These are phyloP conservation scores for Nothophytophthora sp. DNA, from an alignment of 352 stramenopile species.

Conservation along the genomic window DNA sequence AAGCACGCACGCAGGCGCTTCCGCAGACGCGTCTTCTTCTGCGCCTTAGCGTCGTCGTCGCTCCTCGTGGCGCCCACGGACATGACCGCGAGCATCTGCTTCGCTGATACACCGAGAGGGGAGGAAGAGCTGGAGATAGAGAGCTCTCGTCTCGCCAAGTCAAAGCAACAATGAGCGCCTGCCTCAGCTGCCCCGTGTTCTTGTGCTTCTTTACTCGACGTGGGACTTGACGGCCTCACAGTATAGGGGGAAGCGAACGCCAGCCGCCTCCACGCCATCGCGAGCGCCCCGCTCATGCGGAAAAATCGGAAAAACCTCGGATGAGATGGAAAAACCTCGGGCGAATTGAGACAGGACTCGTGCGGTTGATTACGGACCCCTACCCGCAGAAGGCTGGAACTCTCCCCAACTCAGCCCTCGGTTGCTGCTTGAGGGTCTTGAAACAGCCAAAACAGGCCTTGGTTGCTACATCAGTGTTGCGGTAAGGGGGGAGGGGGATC, in stretches of 20 bases:
- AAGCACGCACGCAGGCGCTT: constrained; percentile 32
- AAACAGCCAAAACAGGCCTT: no score
- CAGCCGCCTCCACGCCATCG: no score
- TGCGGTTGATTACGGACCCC: no score
- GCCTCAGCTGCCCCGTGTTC: constrained; percentile 15
- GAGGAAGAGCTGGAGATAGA: background rate
- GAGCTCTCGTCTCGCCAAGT: background rate
- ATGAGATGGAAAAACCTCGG: constrained; percentile 4
- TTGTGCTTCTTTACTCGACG: constrained; percentile 12
- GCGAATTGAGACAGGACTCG: constrained; percentile 15
- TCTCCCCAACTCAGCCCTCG: no score
- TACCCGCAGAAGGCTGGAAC: background rate
- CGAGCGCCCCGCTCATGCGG: constrained; percentile 30
- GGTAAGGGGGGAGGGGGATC: no score
- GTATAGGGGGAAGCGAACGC: no score
- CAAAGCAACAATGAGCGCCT: constrained; percentile 25
- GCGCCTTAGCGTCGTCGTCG: no score
- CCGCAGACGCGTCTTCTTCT: constrained; percentile 20
- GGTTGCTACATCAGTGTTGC: no score
- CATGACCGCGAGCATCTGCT: constrained; percentile 22
- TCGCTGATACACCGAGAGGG: constrained; percentile 6
- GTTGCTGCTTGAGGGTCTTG: no score
- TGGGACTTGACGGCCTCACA: constrained; percentile 5
- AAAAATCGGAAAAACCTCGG: constrained; percentile 20
- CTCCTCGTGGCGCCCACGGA: constrained; percentile 8